Conservation (phyloP, 352 stramenopile species). For the Phytophthora palmivora region DNA sequence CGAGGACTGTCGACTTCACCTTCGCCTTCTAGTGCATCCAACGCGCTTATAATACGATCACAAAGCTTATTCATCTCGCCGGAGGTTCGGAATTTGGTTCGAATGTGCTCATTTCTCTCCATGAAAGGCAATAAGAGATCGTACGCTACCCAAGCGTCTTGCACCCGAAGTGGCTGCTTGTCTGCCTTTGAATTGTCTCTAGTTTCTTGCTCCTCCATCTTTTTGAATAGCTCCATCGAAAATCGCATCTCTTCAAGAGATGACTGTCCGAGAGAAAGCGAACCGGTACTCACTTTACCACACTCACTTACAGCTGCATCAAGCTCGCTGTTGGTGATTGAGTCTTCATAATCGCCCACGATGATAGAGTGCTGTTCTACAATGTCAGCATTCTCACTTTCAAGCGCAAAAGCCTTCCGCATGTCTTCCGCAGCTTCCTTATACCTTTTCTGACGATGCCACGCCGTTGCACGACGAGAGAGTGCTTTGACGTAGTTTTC, state of each 20-base stretch:
- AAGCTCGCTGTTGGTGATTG: constrained; percentile 43
- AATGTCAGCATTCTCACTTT: constrained; percentile 65
- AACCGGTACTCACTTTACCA: not conserved
- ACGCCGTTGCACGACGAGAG: constrained; percentile 62
- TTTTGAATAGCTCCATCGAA: constrained; percentile 48
- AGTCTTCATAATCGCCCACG: constrained; percentile 77
- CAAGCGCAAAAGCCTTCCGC: constrained; percentile 49
- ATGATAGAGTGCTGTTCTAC: constrained; percentile 77
- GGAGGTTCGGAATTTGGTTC: constrained; percentile 63
- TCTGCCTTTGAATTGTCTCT: constrained; percentile 1
- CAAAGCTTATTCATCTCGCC: constrained; percentile 57
- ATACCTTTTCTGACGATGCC: constrained; percentile 57
- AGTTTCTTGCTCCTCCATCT: constrained; percentile 44
- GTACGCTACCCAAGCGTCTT: constrained; percentile 50
- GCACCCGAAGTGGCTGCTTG: constrained; percentile 4
- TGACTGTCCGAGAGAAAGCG: constrained; percentile 1
- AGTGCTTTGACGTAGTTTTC: constrained; percentile 72
- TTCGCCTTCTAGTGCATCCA: not conserved
- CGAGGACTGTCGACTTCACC: not conserved
- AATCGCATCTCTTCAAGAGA: constrained; percentile 57
- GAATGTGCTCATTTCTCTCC: constrained; percentile 49
- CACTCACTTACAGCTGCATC: constrained; percentile 15
- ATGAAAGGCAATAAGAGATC: constrained; percentile 64
- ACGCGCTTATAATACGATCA: constrained; percentile 36
- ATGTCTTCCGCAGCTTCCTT: constrained; percentile 64